Evolutionary conservation across 2,329 filamentous ascomycete species (phyloP).

Genomic region (Nannizziopsis barbatae): DNA sequence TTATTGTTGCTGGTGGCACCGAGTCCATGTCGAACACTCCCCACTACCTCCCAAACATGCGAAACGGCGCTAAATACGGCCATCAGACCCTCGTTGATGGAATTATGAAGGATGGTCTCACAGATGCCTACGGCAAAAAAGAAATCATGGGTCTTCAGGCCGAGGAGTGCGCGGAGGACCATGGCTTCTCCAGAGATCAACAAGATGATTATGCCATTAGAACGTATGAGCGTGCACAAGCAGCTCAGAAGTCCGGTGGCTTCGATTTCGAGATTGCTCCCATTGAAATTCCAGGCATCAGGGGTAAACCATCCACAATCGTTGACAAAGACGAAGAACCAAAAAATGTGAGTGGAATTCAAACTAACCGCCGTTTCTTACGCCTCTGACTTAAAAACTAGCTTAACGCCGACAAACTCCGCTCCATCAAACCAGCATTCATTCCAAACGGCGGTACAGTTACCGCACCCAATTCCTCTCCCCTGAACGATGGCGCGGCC

Average conservation of each 20-base stretch:
- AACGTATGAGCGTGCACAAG: conserved; percentile 87
- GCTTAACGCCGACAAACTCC: conserved; percentile 71
- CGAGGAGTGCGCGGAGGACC: conserved; percentile 81
- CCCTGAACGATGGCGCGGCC: conserved; percentile 87
- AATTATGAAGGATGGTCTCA: conserved; percentile 86
- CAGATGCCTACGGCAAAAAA: conserved; percentile 80
- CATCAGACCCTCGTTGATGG: conserved; percentile 82
- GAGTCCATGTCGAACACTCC: conserved; percentile 99
- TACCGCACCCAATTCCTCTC: conserved; percentile 91
- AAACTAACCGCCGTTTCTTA: background rate
- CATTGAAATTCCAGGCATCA: conserved; percentile 73
- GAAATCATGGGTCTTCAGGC: conserved; percentile 92
- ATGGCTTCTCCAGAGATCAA: conserved; percentile 67
- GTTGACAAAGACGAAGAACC: conserved; percentile 87
- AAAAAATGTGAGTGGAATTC: conserved; percentile 56
- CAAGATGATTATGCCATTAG: conserved; percentile 95
- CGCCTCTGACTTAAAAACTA: conserved; percentile 17
- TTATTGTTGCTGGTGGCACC: conserved; percentile 85
- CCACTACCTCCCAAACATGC: conserved; percentile 83
- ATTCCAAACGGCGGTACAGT: conserved; percentile 68
- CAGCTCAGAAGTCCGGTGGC: conserved; percentile 65
- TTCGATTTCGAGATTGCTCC: conserved; percentile 83
- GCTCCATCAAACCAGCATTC: conserved; percentile 74
- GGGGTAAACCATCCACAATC: conserved; percentile 74
- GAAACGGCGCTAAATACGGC: conserved; percentile 85